phyloP scores from a whole-genome alignment of 805 yeast genomes.

The Kluyveromyces lactis region DNA sequence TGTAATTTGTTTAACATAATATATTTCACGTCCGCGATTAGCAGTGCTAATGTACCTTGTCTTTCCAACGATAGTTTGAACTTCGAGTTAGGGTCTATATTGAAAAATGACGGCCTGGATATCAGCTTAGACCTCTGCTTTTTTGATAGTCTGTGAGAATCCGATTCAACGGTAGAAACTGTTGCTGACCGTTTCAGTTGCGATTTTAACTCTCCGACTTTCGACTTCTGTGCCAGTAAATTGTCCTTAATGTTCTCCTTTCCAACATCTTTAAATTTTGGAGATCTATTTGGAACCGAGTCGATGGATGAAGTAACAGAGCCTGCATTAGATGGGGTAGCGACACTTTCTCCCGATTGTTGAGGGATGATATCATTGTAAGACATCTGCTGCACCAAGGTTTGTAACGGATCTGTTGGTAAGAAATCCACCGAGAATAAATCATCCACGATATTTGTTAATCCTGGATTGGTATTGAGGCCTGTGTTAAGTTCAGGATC shows the following conservation, averaged over 20 bases:
- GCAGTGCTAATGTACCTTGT: conserved; percentile 6
- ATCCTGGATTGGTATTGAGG: neutral
- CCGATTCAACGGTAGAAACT: neutral
- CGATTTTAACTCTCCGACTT: conserved; percentile 12
- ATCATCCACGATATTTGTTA: conserved; percentile 8
- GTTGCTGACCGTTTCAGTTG: conserved; percentile 3
- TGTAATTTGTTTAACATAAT: conserved; percentile 12
- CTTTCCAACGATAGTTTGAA: conserved; percentile 12
- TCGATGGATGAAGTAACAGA: neutral
- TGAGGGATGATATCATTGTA: conserved; percentile 4
- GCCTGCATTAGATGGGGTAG: neutral
- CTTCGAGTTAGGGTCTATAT: conserved; percentile 15
- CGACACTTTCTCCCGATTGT: neutral
- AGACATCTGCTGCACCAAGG: conserved; percentile 15
- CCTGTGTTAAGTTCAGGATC: neutral
- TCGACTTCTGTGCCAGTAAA: conserved; percentile 13
- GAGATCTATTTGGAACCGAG: neutral
- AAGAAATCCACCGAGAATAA: conserved; percentile 14
- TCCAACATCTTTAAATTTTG: conserved; percentile 9
- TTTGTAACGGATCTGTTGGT: conserved; percentile 16
- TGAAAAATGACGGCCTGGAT: conserved; percentile 15
- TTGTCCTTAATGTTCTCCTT: conserved; percentile 14
- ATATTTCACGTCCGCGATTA: conserved; percentile 17
- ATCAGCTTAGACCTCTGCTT: neutral
- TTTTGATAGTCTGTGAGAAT: neutral